These are phyloP conservation scores for Penicillium sp. DNA, from an alignment of 2,329 filamentous ascomycete species.

Conservation along the genomic window DNA sequence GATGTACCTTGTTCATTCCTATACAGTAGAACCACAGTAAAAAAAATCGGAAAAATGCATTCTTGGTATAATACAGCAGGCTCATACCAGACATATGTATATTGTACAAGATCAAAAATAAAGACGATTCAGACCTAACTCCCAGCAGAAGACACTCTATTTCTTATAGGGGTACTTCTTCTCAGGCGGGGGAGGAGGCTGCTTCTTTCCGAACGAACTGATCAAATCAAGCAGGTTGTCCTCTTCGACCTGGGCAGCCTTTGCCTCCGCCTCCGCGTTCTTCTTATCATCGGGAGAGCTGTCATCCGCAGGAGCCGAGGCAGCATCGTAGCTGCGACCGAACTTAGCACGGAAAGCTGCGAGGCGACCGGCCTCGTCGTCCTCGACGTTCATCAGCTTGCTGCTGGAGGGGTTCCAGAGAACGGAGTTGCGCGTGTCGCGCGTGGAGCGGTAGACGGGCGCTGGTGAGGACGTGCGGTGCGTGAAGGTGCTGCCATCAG, in stretches of 20 bases:
- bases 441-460: conserved; percentile 64
- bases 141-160: conserved; percentile 11
- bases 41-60: conserved; percentile 4
- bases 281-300: conserved; percentile 22
- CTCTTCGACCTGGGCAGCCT: conserved; percentile 47
- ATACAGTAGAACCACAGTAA: background rate
- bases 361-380: conserved; percentile 90
- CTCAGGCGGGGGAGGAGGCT: conserved; percentile 25
- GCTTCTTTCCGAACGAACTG: conserved; percentile 50
- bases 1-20: too few relatives aligned
- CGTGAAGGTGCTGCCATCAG: conserved; percentile 79
- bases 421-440: conserved; percentile 86
- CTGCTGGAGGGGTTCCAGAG: conserved; percentile 87
- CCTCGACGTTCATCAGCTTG: conserved; percentile 82
- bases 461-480: conserved; percentile 54
- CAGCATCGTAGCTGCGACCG: conserved; percentile 78
- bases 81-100: conserved; percentile 20
- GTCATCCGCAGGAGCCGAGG: conserved; percentile 29
- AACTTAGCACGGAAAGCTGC: conserved; percentile 83
- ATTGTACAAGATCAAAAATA: conserved; percentile 23
- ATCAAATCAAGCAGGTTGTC: conserved; percentile 62
- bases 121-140: conserved; percentile 18
- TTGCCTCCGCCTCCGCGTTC: conserved; percentile 44
- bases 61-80: conserved; percentile 15
- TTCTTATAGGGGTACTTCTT: conserved; percentile 5